Base-by-base conservation (phyloP, 768 basidiomycete species). In the Pleurotus platypus region DNA sequence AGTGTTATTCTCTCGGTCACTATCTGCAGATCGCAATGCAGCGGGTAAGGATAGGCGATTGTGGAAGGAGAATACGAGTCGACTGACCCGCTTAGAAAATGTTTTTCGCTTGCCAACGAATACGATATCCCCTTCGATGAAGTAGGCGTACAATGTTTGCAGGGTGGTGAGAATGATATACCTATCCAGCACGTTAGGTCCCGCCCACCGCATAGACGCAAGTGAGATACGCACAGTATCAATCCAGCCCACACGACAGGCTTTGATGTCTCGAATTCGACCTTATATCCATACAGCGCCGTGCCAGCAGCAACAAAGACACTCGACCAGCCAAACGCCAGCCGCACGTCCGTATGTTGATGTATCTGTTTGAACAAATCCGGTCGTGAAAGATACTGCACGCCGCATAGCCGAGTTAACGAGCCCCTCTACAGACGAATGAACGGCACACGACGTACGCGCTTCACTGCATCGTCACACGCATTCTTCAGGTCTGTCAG, bases 31-130 rank as follows among this genome's bases (percentile, higher is more conserved):
- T 13, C 54, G 16, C 16, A 58, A 37, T 13, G n/a, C 40, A 55
- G 30, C 22, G 40, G 35, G 16, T 30, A 37, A 13, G 22, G 27
- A 16, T 16, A 46, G 20, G 38, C 13, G n/a, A 26, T 24, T 45
- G 55, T 12, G 81, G 80, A 30, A 46, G 58, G 55, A 24, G 27
- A 2, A 39, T 39, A 15, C 43, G 24, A 12, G 22, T 35, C 30
- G 18, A 75, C 86, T 58, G 62, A 92, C 91, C 58, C 92, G 81
- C 69, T 92, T 93, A 13, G 90, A 90, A 60, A 96, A 85, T 13
- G 90, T 89, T 72, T 95, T 94, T 61, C 94, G 85, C 67, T 89
- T 92, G 37, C 94, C 94, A 22, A 90, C 84, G 67, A 93, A 98
- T 58, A 96, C 84, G 53, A 84, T 87, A 58, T 90, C 80, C 35